Evolutionary conservation across 345 rosid species (phyloP), one percentile per base, ranked within the genome.

Genomic region (Clarkia xantiana): DNA sequence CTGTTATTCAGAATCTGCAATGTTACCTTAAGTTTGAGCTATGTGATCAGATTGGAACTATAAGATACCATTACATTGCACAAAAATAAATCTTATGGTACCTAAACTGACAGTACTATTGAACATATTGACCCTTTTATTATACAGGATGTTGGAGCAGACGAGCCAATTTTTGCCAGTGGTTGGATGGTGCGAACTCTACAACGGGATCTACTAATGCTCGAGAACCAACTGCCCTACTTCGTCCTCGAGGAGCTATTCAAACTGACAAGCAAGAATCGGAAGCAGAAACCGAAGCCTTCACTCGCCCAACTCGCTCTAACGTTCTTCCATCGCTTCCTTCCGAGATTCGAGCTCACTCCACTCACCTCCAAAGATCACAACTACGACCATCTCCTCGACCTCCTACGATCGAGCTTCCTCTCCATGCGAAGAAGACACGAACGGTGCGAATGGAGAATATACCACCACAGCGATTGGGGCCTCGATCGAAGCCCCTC

Each of bases 111-210:
- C n/a, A n/a, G n/a, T n/a, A n/a, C n/a, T n/a, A n/a, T n/a, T n/a
- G n/a, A n/a, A n/a, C n/a, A n/a, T n/a, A n/a, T n/a, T n/a, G n/a
- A n/a, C n/a, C n/a, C n/a, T 29, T 29, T 4, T 29, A 29, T 29
- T 1, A 29, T 29, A 29, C 8, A 29, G 36, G 36, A 29, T 29
- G 36, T 29, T 29, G 36, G 36, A 29, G 36, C 36, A 29, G 53
- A 49, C 17, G 14, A 49, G 14, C 40, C 38, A n/a, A 49, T 49
- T 41, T 40, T 49, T 18, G 11, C 11, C 15, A 49, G 10, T 1
- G 58, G 61, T 34, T 65, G 74, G 74, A 69, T 65, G 70, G 51
- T 65, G 45, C 67, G 66, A 2, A 51, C 49, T 1, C 52, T 65
- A 41, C 70, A 54, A 11, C 54, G 50, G 0, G 74, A 65, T 47